These are phyloP conservation scores for Fusarium duplospermum DNA, from an alignment of 2,329 filamentous ascomycete species.

Conservation along the genomic window DNA sequence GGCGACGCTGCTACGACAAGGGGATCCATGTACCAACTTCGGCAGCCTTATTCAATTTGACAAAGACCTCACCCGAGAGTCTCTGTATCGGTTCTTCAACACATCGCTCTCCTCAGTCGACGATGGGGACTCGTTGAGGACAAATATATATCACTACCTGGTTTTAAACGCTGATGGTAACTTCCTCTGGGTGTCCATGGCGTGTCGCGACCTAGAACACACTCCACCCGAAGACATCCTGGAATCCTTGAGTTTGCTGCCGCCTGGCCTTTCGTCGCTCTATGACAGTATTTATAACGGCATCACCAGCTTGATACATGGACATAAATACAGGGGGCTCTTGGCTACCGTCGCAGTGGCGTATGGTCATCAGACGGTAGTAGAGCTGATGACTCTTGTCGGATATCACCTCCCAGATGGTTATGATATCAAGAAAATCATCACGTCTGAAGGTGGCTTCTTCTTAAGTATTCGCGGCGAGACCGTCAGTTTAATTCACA, in stretches of 20 bases:
- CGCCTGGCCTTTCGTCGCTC: neutral
- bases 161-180: neutral
- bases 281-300: neutral
- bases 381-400: neutral
- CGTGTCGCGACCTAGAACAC: neutral
- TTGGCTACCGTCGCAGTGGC: neutral
- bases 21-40: rapidly evolving
- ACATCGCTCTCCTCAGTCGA: neutral
- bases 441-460: neutral
- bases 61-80: neutral
- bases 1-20: rapidly evolving
- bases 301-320: neutral
- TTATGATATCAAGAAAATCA: neutral
- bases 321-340: rapidly evolving
- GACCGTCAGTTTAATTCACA: neutral
- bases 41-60: neutral
- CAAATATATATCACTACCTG: neutral
- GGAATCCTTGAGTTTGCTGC: neutral
- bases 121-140: neutral
- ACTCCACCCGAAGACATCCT: neutral
- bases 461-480: neutral
- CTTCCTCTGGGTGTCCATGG: neutral
- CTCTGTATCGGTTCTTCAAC: neutral
- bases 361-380: neutral
- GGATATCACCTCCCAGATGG: too few species aligned